Evolutionary conservation across 257 asterid species (phyloP), one percentile per base, ranked within the genome.

Genomic region (Fraxinus anomala): DNA sequence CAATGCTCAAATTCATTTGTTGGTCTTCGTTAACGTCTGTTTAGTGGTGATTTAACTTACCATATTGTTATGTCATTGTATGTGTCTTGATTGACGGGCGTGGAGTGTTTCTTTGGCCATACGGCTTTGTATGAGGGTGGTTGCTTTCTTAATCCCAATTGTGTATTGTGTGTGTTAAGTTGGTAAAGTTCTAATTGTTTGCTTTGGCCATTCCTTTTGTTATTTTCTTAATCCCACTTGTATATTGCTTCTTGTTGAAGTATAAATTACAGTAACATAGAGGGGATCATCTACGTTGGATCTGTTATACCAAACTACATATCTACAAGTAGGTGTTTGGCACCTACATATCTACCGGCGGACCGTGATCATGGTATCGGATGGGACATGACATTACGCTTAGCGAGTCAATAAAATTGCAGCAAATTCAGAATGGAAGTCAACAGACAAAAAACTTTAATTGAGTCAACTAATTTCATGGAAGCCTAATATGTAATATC

Each of bases 91-190:
- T 80, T 75, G 70, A 72, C 37, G 65, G 79, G 86, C 73, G 83
- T 78, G 77, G 76, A 81, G 79, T 81, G 81, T 77, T 21, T 73
- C 77, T 76, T 49, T 75, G 81, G 80, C 80, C 70, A 24, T 77
- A 59, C 72, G 84, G 81, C 75, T 82, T 77, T 79, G 73, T 84
- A 82, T 36, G 84, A 56, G 85, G 78, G 82, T 73, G 78, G 83
- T 73, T 83, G 80, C 59, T 76, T 77, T 73, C 65, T 65, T 77
- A n/a, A 75, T 61, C 30, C 70, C 75, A 82, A 49, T 82, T 72
- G 33, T 83, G 80, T 85, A 75, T 89, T 82, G 84, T 84, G 79
- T 79, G 80, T 83, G 86, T 83, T 87, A 80, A 80, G 78, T 81
- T 82, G 82, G 88, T 83, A 77, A 44, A 19, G 65, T 54, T 54